A percentile compares a stretch with the other conserved stretches of the same genome.
These are phyloP conservation scores for Multifurca ochricompacta DNA, from an alignment of 768 basidiomycete genomes.

Conservation along the genomic window DNA sequence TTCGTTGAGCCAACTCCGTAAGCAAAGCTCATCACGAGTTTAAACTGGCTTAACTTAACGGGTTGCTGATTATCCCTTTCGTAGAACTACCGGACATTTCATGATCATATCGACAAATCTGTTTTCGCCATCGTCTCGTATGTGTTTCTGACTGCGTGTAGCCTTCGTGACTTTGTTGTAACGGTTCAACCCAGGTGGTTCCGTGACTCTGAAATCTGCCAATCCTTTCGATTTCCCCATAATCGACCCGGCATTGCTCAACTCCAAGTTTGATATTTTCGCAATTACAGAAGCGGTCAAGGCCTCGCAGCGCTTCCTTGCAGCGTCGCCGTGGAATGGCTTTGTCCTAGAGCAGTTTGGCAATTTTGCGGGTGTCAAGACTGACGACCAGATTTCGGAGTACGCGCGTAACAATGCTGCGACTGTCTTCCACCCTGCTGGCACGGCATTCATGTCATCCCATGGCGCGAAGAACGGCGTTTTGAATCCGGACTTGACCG, in stretches of 20 bases:
- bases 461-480: constrained; percentile 6
- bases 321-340: not conserved
- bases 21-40: not conserved
- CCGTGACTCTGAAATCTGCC: constrained; percentile 20
- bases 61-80: not conserved
- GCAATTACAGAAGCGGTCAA: not conserved
- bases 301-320: not conserved
- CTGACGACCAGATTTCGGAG: constrained; percentile 8
- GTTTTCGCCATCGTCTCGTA: constrained; percentile 8
- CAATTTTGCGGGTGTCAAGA: constrained; percentile 1
- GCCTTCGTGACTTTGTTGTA: not conserved
- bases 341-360: not conserved
- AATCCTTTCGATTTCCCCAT: constrained; percentile 23
- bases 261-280: not conserved
- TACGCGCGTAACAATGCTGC: constrained; percentile 5
- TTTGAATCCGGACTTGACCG: constrained; percentile 13
- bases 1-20: constrained; percentile 8
- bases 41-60: not conserved
- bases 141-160: not conserved
- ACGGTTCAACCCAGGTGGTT: constrained; percentile 9
- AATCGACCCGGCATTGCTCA: constrained; percentile 19
- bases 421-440: constrained; percentile 9
- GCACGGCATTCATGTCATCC: constrained; percentile 8
- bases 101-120: constrained; percentile 9
- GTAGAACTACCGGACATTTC: constrained; percentile 19